Base-by-base conservation (phyloP, 2,329 filamentous ascomycete genomes). In the Pseudodiploospora longispora region DNA sequence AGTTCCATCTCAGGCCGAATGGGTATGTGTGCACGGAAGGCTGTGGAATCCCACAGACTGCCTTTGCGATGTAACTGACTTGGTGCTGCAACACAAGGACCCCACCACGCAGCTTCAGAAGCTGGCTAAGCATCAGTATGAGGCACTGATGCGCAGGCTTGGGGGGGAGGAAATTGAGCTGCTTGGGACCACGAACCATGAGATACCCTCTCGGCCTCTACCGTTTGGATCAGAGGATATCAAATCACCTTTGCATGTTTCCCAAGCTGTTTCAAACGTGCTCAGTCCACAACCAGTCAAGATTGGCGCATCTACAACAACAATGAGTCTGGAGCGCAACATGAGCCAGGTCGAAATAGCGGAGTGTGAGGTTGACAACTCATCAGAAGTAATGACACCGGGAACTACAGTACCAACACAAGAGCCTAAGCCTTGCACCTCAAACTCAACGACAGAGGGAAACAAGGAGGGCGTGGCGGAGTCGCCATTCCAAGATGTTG, bases 1-100 rank as follows among this genome's bases (percentile, higher is more conserved):
- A 41, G 89, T 95, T 51, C 89, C 90, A 50, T 74, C 80, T 63
- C 90, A 95, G 75, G 76, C 80, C 61, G 87, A 95, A 65, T 96
- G 91, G 91, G 89, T 95, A 88, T 84, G 87, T 87, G 74, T 74
- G 66, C 74, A 77, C 59, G 74, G 74, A 50, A 62, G 60, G 50
- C 56, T 59, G 52, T 78, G 72, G 68, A 60, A 55, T 48, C 69
- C 68, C 50, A 62, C 66, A 57, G 73, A 76, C 62, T 78, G 74
- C 64, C 66, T 70, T 55, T 79, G 74, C 64, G 67, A 72, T 53
- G 32, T 76, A 58, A 66, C 74, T 78, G 76, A 79, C 71, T 54
- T 69, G 57, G 60, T 71, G 49, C 61, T 59, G 49, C 54, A 59
- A 55, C 55, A 68, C 52, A 74, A 87, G 83, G 83, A 90, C 65